Conservation (phyloP, 305 asterid genomes). For the Stenogyne calaminthoides region DNA sequence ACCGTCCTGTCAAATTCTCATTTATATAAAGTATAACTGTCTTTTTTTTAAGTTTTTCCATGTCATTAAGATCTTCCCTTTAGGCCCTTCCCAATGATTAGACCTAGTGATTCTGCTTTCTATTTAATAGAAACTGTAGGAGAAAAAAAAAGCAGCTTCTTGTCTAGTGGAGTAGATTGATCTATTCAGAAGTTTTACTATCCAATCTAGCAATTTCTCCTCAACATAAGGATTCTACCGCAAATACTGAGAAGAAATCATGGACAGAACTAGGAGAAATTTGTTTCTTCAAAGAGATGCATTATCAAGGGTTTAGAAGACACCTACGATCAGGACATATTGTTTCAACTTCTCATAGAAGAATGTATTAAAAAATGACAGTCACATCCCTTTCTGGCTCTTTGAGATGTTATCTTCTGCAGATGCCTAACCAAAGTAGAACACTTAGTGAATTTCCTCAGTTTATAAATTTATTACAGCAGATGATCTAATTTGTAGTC, state of each 20-base stretch:
- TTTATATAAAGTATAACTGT: background rate
- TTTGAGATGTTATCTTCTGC: constrained; percentile 55
- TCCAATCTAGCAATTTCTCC: background rate
- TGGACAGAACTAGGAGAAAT: constrained; percentile 22
- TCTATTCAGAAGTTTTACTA: background rate
- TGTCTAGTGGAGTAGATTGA: constrained; percentile 10
- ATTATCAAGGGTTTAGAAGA: constrained; percentile 31
- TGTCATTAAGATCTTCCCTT: background rate
- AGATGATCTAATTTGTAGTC: constrained; percentile 17
- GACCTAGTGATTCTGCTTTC: background rate
- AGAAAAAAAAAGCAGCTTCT: constrained; percentile 16
- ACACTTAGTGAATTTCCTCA: constrained; percentile 27
- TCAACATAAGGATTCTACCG: background rate
- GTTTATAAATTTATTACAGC: constrained; percentile 26
- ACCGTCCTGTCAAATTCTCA: background rate
- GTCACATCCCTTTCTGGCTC: constrained; percentile 35
- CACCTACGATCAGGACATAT: constrained; percentile 70
- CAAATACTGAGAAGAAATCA: constrained; percentile 27
- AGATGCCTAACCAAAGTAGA: constrained; percentile 64
- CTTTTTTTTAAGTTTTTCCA: background rate
- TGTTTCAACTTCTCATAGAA: constrained; percentile 81
- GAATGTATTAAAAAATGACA: constrained; percentile 91
- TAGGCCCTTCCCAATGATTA: background rate
- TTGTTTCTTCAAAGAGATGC: constrained; percentile 19
- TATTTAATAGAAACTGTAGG: background rate